Evolutionary conservation across 2,329 filamentous ascomycete species (phyloP).

Genomic region (Sordariomycetes sp.): DNA sequence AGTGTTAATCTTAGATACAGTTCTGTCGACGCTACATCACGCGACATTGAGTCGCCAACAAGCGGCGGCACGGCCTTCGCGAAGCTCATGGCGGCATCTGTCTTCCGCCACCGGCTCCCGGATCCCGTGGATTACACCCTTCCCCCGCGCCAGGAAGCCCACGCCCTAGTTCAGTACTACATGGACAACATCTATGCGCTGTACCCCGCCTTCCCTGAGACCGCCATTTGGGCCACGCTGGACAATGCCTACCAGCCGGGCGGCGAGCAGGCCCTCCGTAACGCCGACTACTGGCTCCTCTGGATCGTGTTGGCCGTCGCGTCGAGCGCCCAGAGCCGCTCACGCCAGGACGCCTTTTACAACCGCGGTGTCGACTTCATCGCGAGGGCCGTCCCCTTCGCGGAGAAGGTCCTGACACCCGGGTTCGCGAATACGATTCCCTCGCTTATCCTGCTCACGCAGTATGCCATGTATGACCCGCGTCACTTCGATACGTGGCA

Average conservation of each 20-base stretch:
- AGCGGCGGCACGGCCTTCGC: slow-evolving; percentile 80
- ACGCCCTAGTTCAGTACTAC: slow-evolving; percentile 67
- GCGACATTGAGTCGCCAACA: slow-evolving; percentile 83
- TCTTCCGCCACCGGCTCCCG: slow-evolving; percentile 1
- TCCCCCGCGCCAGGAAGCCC: slow-evolving; percentile 58
- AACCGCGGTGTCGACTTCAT: slow-evolving; percentile 40
- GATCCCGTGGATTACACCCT: slow-evolving; percentile 29
- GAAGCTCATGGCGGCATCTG: slow-evolving; percentile 44
- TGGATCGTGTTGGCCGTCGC: slow-evolving; percentile 84
- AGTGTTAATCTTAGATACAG: slow-evolving; percentile 27
- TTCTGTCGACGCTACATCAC: slow-evolving; percentile 85
- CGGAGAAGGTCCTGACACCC: slow-evolving; percentile 72
- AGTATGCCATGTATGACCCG: slow-evolving; percentile 84
- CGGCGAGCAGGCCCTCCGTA: slow-evolving; percentile 39
- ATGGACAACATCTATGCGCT: slow-evolving; percentile 69
- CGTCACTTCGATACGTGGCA: slow-evolving; percentile 92
- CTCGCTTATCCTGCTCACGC: slow-evolving; percentile 70
- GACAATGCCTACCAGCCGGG: slow-evolving; percentile 65
- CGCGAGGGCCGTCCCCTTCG: slow-evolving; percentile 56
- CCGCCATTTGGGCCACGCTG: slow-evolving; percentile 61
- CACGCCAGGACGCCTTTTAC: slow-evolving; percentile 52
- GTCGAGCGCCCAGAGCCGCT: slow-evolving; percentile 59
- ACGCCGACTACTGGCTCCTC: slow-evolving; percentile 72
- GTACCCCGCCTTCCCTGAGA: slow-evolving; percentile 73
- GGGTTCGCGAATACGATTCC: slow-evolving; percentile 80